Evolutionary conservation across 2,329 filamentous ascomycete genomes (phyloP).

Genomic region (Epichloe bromicola): DNA sequence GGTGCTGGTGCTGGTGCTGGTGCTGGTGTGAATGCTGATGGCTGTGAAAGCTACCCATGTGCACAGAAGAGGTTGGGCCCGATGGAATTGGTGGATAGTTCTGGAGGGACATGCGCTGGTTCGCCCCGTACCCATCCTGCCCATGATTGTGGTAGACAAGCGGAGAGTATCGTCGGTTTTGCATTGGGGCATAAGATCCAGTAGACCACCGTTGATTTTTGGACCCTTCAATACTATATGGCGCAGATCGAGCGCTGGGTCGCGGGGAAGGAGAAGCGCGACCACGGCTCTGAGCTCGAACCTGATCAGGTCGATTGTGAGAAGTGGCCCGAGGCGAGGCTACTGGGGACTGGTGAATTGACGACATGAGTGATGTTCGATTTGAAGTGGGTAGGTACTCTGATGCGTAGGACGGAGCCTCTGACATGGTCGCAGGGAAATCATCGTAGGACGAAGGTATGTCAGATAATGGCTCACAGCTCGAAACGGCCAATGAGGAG

Average conservation of each 20-base stretch:
- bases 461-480: conserved; percentile 50
- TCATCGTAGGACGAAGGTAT: conserved; percentile 61
- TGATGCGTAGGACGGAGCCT: conserved; percentile 52
- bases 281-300: conserved; percentile 52
- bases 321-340: conserved; percentile 55
- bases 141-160: conserved; percentile 47
- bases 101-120: conserved; percentile 41
- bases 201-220: conserved; percentile 69
- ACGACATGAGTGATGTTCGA: conserved; percentile 56
- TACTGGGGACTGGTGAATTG: conserved; percentile 59
- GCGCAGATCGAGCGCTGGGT: conserved; percentile 52
- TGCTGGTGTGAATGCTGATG: conserved; percentile 10
- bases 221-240: conserved; percentile 54
- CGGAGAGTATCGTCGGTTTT: conserved; percentile 42
- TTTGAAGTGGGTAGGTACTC: conserved; percentile 56
- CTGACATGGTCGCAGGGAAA: conserved; percentile 51
- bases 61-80: conserved; percentile 30
- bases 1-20: conserved; percentile 20
- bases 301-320: conserved; percentile 46
- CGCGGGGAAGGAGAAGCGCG: conserved; percentile 60
- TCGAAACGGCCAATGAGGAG: conserved; percentile 63
- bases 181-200: conserved; percentile 51
- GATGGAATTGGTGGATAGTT: conserved; percentile 20
- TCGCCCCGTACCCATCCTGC: conserved; percentile 44
- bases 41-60: conserved; percentile 39